Conservation (phyloP, 768 basidiomycete genomes). For the Coprinopsis marcescibilis region DNA sequence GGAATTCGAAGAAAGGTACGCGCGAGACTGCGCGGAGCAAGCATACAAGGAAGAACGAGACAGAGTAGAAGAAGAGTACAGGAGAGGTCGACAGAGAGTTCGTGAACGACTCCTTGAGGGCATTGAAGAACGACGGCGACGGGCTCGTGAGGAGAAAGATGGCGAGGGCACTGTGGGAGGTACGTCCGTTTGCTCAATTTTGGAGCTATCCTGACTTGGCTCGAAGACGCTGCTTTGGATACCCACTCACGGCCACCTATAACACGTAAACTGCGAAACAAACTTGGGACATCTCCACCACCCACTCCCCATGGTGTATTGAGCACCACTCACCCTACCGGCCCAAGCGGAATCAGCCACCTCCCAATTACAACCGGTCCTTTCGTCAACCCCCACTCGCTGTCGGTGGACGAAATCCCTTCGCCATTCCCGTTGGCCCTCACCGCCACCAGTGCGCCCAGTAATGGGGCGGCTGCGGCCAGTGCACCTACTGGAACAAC, state of each 20-base stretch:
- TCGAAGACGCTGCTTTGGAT: constrained; percentile 64
- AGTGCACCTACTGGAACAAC: constrained; percentile 21
- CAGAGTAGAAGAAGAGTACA: constrained; percentile 79
- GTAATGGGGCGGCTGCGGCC: constrained; percentile 13
- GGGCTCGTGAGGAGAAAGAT: constrained; percentile 85
- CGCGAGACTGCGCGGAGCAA: constrained; percentile 58
- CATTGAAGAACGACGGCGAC: constrained; percentile 72
- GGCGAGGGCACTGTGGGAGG: constrained; percentile 77
- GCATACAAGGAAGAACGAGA: constrained; percentile 77
- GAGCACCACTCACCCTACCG: constrained; percentile 37
- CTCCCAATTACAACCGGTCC: constrained; percentile 65
- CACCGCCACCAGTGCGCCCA: constrained; percentile 17
- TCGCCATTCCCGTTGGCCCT: constrained; percentile 47
- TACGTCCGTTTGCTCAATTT: constrained; percentile 25
- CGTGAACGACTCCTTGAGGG: constrained; percentile 76
- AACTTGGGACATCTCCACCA: constrained; percentile 71
- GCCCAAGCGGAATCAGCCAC: constrained; percentile 25
- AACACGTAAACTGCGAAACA: constrained; percentile 81
- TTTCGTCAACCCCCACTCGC: constrained; percentile 76
- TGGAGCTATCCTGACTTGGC: constrained; percentile 6
- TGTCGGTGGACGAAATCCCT: constrained; percentile 80
- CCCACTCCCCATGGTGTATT: constrained; percentile 57
- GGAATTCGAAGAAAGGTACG: constrained; percentile 60
- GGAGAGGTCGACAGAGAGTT: constrained; percentile 65
- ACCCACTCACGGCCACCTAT: constrained; percentile 73